Conservation (phyloP, 163 green algal species). For the Trebouxiophyceae sp. region DNA sequence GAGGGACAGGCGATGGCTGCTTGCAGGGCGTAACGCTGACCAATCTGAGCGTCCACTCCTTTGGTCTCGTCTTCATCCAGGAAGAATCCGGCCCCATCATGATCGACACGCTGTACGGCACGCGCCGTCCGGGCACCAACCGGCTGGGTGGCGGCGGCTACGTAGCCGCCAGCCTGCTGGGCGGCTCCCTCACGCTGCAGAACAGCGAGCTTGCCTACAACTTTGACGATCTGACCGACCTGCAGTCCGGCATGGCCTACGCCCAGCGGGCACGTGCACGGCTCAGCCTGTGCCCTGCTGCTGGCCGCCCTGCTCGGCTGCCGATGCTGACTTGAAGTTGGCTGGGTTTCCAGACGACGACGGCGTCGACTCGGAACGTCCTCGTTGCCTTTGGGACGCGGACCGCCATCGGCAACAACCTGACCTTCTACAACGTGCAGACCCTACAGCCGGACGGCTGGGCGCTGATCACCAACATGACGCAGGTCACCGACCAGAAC, state of each 20-base stretch:
- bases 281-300: too few species aligned
- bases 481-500: background rate
- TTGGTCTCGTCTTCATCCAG: background rate
- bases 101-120: background rate
- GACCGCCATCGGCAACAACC: too few species aligned
- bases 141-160: background rate
- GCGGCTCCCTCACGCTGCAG: background rate
- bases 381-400: too few species aligned
- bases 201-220: background rate
- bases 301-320: too few species aligned
- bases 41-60: background rate
- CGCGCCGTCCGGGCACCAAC: background rate
- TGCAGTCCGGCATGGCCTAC: background rate
- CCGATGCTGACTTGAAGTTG: too few species aligned
- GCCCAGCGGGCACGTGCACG: too few species aligned
- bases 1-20: too few species aligned
- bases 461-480: background rate
- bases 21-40: background rate
- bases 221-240: background rate
- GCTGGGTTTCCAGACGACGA: too few species aligned
- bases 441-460: background rate
- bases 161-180: background rate
- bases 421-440: background rate
- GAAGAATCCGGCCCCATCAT: background rate
- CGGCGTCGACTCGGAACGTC: too few species aligned